phyloP scores from a whole-genome alignment of 1,139 yeast species.

The Geotrichum bryndzae region DNA sequence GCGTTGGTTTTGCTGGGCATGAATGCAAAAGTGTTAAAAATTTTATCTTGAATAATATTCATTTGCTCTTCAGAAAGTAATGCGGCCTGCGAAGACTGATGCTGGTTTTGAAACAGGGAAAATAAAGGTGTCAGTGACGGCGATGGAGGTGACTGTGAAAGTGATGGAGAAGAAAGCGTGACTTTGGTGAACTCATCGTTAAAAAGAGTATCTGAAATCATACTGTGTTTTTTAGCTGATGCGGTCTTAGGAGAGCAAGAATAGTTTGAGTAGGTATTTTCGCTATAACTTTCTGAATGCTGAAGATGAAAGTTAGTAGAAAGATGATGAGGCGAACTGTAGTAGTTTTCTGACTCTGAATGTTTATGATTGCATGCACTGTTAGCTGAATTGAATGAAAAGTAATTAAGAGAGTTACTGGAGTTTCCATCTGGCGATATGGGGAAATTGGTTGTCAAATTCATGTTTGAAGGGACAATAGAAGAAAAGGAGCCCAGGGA shows the following conservation, averaged over 20 bases:
- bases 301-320: not conserved
- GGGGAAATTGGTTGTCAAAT: not conserved
- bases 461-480: not conserved
- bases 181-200: not conserved
- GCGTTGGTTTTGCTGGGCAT: constrained; percentile 9
- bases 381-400: constrained; percentile 2
- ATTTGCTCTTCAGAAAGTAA: not conserved
- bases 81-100: not conserved
- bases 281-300: not conserved
- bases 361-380: not conserved
- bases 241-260: not conserved
- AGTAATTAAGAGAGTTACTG: not conserved
- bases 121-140: not conserved
- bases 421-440: not conserved
- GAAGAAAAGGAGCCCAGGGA: not conserved
- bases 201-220: not conserved
- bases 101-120: not conserved
- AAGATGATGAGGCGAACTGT: not conserved
- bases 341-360: constrained; percentile 2
- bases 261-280: not conserved
- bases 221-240: not conserved
- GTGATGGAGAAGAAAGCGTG: not conserved
- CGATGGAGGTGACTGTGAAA: constrained; percentile 2
- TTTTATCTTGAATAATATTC: constrained; percentile 11
- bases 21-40: constrained; percentile 22